Evolutionary conservation across 1,284 basidiomycete genomes (phyloP).

Genomic region (Irpex sp.): DNA sequence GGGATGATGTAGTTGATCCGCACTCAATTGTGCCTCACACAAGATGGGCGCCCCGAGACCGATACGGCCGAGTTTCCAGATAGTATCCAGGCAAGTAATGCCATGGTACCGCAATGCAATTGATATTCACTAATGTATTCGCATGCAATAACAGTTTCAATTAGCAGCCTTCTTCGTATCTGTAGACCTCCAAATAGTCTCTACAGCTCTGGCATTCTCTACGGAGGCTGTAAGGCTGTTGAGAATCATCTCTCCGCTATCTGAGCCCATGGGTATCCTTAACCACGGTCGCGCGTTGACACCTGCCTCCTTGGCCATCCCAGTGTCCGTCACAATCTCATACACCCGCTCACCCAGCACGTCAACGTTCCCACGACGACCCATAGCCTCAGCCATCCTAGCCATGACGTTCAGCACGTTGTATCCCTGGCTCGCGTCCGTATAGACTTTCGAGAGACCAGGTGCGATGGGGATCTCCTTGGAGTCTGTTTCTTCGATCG

Average conservation of each 20-base stretch:
- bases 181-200: slow-evolving; percentile 25
- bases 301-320: slow-evolving; percentile 11
- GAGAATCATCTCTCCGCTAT: slow-evolving; percentile 17
- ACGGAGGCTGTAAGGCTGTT: slow-evolving; percentile 13
- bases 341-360: slow-evolving; percentile 15
- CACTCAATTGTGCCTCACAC: neutral
- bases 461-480: neutral
- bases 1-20: neutral
- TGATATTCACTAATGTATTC: neutral
- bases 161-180: slow-evolving; percentile 12
- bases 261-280: slow-evolving; percentile 21
- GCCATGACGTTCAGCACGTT: slow-evolving; percentile 13
- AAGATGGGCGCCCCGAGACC: neutral
- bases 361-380: slow-evolving; percentile 21
- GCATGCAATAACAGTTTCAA: neutral
- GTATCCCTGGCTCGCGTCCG: slow-evolving; percentile 18
- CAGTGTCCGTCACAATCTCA: slow-evolving; percentile 23
- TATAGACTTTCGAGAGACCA: slow-evolving; percentile 15
- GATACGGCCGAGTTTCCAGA: neutral
- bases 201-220: slow-evolving; percentile 20
- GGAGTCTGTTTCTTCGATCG: neutral
- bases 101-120: neutral
- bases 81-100: neutral
- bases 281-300: slow-evolving; percentile 10
- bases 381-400: slow-evolving; percentile 1